These are phyloP conservation scores for Curvularia verruculosa DNA, from an alignment of 2,329 filamentous ascomycete genomes.

Conservation along the genomic window DNA sequence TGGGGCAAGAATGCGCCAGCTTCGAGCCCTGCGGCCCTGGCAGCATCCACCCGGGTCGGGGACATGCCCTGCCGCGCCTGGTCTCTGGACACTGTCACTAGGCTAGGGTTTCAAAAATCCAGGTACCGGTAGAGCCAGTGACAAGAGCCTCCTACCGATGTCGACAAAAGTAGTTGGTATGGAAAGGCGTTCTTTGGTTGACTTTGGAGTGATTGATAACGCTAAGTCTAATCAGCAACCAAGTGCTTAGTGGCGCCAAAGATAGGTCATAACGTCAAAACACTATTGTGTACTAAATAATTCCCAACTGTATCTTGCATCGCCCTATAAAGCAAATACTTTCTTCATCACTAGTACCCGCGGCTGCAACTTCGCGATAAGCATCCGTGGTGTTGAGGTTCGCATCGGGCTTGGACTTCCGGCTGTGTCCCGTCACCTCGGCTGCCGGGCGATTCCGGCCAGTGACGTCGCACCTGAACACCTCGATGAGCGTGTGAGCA, in stretches of 20 bases:
- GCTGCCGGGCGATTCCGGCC: conserved; percentile 59
- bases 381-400: conserved; percentile 15
- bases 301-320: too few relatives aligned
- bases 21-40: neutral
- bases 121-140: neutral
- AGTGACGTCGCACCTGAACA: conserved; percentile 64
- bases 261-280: too few relatives aligned
- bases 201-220: too few relatives aligned
- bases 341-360: too few relatives aligned
- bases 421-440: conserved; percentile 24
- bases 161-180: too few relatives aligned
- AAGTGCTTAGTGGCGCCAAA: too few relatives aligned
- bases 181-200: too few relatives aligned
- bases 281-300: too few relatives aligned
- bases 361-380: neutral
- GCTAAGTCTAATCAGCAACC: too few relatives aligned
- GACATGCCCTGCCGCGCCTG: neutral
- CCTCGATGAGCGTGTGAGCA: conserved; percentile 61
- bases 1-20: neutral
- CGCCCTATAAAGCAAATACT: too few relatives aligned
- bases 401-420: conserved; percentile 19
- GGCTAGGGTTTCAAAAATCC: neutral
- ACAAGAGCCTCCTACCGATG: too few relatives aligned
- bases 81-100: neutral
- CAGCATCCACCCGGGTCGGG: neutral